phyloP scores from a whole-genome alignment of 1,139 yeast genomes.

The Suhomyces chickasaworum region DNA sequence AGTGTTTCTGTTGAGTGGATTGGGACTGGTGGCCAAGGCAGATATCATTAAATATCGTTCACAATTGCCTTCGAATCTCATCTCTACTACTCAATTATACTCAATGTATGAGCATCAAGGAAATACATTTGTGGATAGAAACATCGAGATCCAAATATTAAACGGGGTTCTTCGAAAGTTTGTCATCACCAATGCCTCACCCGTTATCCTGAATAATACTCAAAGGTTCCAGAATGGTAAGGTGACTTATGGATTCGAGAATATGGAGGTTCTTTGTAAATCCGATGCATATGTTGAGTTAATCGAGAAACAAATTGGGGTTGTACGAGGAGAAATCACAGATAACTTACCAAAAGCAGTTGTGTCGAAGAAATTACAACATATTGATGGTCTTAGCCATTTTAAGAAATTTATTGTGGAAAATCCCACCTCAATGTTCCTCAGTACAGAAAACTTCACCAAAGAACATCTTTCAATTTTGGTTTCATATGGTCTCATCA shows the following conservation, averaged over 20 bases:
- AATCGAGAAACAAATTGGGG: slow-evolving; percentile 18
- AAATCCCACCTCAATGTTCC: slow-evolving; percentile 39
- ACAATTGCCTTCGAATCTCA: slow-evolving; percentile 38
- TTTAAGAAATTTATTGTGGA: slow-evolving; percentile 26
- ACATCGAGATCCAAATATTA: slow-evolving; percentile 37
- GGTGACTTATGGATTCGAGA: slow-evolving; percentile 48
- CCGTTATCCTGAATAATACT: slow-evolving; percentile 44
- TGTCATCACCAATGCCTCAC: slow-evolving; percentile 48
- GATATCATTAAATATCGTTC: slow-evolving; percentile 40
- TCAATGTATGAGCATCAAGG: slow-evolving; percentile 44
- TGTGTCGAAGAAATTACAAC: slow-evolving; percentile 8
- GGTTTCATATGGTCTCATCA: slow-evolving; percentile 55
- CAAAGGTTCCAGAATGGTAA: slow-evolving; percentile 37
- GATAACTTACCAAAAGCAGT: slow-evolving; percentile 9
- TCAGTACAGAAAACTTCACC: slow-evolving; percentile 24
- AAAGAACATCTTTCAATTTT: slow-evolving; percentile 36
- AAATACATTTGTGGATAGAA: slow-evolving; percentile 47
- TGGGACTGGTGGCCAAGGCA: slow-evolving; percentile 39
- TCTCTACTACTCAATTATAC: slow-evolving; percentile 44
- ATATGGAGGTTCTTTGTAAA: slow-evolving; percentile 42
- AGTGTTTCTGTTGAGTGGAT: slow-evolving; percentile 37
- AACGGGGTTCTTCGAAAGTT: slow-evolving; percentile 40
- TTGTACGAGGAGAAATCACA: slow-evolving; percentile 6
- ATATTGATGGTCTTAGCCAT: slow-evolving; percentile 22
- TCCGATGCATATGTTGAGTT: slow-evolving; percentile 26